These are phyloP conservation scores for Malbranchea cinnamomea DNA, from an alignment of 2,329 filamentous ascomycete genomes.

Conservation along the genomic window DNA sequence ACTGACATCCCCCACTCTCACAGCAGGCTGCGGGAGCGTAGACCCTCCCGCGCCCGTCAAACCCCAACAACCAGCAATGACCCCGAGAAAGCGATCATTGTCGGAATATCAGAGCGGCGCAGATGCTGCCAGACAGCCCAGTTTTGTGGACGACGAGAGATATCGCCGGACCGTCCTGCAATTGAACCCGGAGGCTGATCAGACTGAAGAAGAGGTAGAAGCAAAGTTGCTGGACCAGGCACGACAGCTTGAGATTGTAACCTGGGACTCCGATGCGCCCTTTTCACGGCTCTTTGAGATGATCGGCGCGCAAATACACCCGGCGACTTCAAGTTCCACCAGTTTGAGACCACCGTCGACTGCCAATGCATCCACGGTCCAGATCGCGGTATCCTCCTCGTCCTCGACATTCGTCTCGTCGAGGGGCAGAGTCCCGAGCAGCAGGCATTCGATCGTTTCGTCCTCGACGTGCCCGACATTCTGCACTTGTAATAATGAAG, in stretches of 20 bases:
- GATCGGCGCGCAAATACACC: background rate
- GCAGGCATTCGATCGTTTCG: constrained; percentile 24
- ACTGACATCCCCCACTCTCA: too few species aligned
- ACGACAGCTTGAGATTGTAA: constrained; percentile 21
- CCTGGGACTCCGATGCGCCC: constrained; percentile 14
- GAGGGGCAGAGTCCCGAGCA: constrained; percentile 14
- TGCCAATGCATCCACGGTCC: constrained; percentile 16
- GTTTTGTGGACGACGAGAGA: constrained; percentile 3
- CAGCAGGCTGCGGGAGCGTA: too few species aligned
- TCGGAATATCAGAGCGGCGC: background rate
- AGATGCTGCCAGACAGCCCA: too few species aligned
- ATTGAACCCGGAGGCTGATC: constrained; percentile 1
- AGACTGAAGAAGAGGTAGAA: constrained; percentile 24
- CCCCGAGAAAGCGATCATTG: background rate
- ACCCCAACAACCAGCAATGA: too few species aligned
- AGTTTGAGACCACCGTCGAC: constrained; percentile 15
- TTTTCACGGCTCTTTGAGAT: background rate
- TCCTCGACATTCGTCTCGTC: constrained; percentile 13
- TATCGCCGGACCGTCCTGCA: constrained; percentile 7
- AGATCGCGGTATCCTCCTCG: constrained; percentile 19
- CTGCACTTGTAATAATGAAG: too few species aligned
- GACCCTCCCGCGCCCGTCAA: too few species aligned
- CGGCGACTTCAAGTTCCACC: constrained; percentile 12
- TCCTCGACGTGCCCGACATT: constrained; percentile 26
- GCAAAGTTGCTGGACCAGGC: constrained; percentile 24